Evolutionary conservation across 2,329 filamentous ascomycete species (phyloP).

Genomic region (Ascochyta viciae-villosae): DNA sequence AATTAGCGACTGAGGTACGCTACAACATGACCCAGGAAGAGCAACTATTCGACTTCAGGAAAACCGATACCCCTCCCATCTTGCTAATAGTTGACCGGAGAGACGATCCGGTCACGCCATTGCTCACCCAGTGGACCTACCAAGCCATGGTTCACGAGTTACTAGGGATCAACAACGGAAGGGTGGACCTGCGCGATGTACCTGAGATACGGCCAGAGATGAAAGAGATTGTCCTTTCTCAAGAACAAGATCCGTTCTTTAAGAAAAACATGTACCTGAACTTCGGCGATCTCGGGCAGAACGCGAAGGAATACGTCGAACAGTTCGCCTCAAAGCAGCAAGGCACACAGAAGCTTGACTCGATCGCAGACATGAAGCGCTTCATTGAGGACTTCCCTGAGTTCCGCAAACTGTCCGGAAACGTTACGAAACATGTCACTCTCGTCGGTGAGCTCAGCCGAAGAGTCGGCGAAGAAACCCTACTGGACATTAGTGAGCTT

Average conservation of each 20-base stretch:
- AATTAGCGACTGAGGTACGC: conserved; percentile 88
- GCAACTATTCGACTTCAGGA: conserved; percentile 94
- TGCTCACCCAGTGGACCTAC: conserved; percentile 98
- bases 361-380: conserved; percentile 97
- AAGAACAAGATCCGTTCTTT: conserved; percentile 98
- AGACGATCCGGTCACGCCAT: conserved; percentile 91
- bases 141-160: conserved; percentile 99
- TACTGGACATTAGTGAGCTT: conserved; percentile 95
- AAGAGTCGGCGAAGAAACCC: conserved; percentile 80
- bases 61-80: conserved; percentile 92
- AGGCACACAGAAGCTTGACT: conserved; percentile 93
- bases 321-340: conserved; percentile 99
- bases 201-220: conserved; percentile 86
- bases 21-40: conserved; percentile 96
- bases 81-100: conserved; percentile 88
- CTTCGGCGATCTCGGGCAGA: conserved; percentile 92
- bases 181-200: conserved; percentile 84
- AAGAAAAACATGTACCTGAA: conserved; percentile 99
- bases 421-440: conserved; percentile 98
- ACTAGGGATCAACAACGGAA: conserved; percentile 91
- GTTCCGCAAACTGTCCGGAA: conserved; percentile 94
- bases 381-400: conserved; percentile 99
- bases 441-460: conserved; percentile 92
- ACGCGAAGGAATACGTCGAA: conserved; percentile 98
- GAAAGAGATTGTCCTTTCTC: conserved; percentile 92